Evolutionary conservation across 1,284 basidiomycete species (phyloP), one percentile per base, ranked within the genome.

Genomic region (Ceratobasidium papillatum): DNA sequence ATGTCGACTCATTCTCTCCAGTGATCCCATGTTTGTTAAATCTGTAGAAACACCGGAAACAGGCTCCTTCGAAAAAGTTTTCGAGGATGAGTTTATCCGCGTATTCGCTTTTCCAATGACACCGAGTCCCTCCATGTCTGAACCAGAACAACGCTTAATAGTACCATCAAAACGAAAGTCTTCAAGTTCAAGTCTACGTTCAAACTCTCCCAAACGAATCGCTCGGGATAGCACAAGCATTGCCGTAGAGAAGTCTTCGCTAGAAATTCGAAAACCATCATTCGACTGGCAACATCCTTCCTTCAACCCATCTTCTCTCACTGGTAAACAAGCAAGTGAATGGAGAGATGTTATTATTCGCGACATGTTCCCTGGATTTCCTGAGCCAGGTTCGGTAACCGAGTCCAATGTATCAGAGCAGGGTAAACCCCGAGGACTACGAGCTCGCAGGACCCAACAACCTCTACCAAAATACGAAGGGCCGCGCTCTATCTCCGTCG

Each of bases 11-110:
- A 49, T 47, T 27, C 59, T 38, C 45, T n/a, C 77, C 32, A 90
- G 90, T 72, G 83, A 87, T 30, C 83, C 83, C 3, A 82, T 91
- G 76, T 77, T 80, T 19, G 81, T 91, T 12, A 83, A 83, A 51
- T 81, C 85, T 0, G 79, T 80, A 0, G 90, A 92, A 80, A 83
- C 85, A 8, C 25, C 54, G 8, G 22, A 72, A 5, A 17, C 68
- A n/a, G n/a, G 43, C 2, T 38, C 54, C 3, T 61, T 72, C 51
- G 68, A 61, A 25, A 59, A 72, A 56, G 32, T 72, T 17, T 72
- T 47, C 17, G 68, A 59, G 43, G 68, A 72, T 34, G 51, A 45
- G 36, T 59, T 59, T 19, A 58, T 72, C 22, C 68, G 56, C 9
- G 68, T 72, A n/a, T 72, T 59, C 22, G 54, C 68, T 8, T 59